Evolutionary conservation across 2,329 filamentous ascomycete genomes (phyloP).

Genomic region (Chalaropsis ovoidea): DNA sequence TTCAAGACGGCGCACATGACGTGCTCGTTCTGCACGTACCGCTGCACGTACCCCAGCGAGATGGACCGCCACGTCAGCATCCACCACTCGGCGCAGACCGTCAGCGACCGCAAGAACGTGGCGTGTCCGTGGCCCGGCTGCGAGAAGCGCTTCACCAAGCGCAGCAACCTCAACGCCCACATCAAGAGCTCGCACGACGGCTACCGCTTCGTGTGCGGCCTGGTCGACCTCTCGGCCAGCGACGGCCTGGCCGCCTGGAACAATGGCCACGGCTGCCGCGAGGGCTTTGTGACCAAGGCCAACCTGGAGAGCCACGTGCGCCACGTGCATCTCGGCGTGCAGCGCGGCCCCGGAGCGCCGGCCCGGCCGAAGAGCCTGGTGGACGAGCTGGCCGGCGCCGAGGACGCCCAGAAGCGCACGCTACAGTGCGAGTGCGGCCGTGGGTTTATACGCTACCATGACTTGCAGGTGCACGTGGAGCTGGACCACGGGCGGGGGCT

Average conservation of each 20-base stretch:
- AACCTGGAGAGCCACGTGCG: constrained; percentile 76
- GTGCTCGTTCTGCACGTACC: constrained; percentile 64
- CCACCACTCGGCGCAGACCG: constrained; percentile 54
- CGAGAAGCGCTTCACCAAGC: constrained; percentile 66
- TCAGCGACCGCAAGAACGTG: constrained; percentile 55
- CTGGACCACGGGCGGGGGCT: constrained; percentile 28
- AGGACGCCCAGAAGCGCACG: constrained; percentile 36
- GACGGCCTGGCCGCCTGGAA: constrained; percentile 53
- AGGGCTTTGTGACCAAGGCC: constrained; percentile 64
- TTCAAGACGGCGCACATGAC: constrained; percentile 61
- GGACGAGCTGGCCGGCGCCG: constrained; percentile 37
- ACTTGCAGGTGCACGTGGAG: constrained; percentile 40
- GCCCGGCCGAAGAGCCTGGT: constrained; percentile 32
- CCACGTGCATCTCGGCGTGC: constrained; percentile 62
- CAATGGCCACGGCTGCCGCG: constrained; percentile 58
- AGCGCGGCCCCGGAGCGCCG: constrained; percentile 32
- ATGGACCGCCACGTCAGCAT: constrained; percentile 70
- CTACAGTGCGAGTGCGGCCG: constrained; percentile 40
- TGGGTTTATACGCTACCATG: constrained; percentile 42
- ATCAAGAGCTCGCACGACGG: constrained; percentile 68
- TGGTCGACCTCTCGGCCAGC: constrained; percentile 44
- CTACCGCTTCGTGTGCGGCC: constrained; percentile 67
- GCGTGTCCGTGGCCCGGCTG: constrained; percentile 60
- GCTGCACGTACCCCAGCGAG: constrained; percentile 55
- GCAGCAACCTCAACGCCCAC: constrained; percentile 73